A percentile compares a stretch with the other conserved stretches of the same genome.
Evolutionary conservation across 495 filamentous ascomycete genomes (phyloP).

Genomic region (Ramalina intermedia): DNA sequence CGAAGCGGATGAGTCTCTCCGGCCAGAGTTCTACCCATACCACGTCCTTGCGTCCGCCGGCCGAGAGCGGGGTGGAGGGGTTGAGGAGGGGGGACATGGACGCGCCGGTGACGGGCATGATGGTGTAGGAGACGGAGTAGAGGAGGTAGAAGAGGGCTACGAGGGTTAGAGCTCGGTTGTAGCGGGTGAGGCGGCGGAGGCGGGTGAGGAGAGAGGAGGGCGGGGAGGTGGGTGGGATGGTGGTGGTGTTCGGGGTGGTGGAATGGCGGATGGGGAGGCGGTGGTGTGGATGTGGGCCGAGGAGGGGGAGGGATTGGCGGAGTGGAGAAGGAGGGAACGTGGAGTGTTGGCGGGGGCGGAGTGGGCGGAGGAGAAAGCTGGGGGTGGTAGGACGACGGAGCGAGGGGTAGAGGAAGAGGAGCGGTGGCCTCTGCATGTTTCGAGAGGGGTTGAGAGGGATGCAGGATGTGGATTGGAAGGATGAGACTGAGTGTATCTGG

Average conservation of each 20-base stretch:
- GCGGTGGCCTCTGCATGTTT: too few species aligned
- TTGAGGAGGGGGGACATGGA: constrained; percentile 73
- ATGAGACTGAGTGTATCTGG: too few species aligned
- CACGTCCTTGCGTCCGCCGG: constrained; percentile 21
- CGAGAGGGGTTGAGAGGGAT: too few species aligned
- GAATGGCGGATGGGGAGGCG: neutral
- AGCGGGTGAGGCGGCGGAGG: neutral
- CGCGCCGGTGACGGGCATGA: constrained; percentile 49
- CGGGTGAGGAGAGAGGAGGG: neutral
- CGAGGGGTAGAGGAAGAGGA: neutral
- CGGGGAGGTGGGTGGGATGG: neutral
- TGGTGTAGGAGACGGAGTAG: constrained; percentile 22
- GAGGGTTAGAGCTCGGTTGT: neutral
- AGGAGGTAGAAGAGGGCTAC: neutral
- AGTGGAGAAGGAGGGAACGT: neutral
- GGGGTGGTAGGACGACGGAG: neutral
- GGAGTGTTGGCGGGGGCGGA: neutral
- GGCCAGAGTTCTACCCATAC: constrained; percentile 35
- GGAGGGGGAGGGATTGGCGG: neutral
- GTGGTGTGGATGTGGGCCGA: neutral
- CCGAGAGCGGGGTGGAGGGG: constrained; percentile 36
- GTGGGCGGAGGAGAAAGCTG: neutral
- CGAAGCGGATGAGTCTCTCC: neutral
- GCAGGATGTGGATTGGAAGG: too few species aligned
- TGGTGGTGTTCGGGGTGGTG: neutral